These are phyloP conservation scores for Fusarium palustre DNA, from an alignment of 2,329 filamentous ascomycete species.

Conservation along the genomic window DNA sequence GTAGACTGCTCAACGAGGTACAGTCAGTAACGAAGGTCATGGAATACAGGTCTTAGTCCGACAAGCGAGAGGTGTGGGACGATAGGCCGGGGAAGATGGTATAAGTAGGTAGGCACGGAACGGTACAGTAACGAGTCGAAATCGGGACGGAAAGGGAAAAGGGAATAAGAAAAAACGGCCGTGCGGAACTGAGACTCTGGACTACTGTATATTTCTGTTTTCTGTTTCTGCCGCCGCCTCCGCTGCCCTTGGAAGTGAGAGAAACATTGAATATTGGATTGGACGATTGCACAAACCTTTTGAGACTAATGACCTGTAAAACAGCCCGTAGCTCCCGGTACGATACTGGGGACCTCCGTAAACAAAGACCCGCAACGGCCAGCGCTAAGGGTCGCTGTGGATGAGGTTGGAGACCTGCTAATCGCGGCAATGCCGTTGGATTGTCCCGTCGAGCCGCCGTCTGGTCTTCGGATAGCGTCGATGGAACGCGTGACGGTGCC, in stretches of 20 bases:
- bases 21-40: slow-evolving; percentile 32
- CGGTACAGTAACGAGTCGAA: not conserved
- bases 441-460: slow-evolving; percentile 40
- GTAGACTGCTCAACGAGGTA: slow-evolving; percentile 21
- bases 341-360: slow-evolving; percentile 34
- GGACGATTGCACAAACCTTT: slow-evolving; percentile 41
- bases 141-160: not conserved
- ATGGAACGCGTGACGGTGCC: slow-evolving; percentile 9
- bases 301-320: slow-evolving; percentile 35
- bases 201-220: not conserved
- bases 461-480: slow-evolving; percentile 31
- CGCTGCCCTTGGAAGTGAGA: slow-evolving; percentile 34
- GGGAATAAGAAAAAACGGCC: slow-evolving; percentile 24
- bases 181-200: slow-evolving; percentile 39
- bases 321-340: slow-evolving; percentile 46
- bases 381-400: slow-evolving; percentile 38
- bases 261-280: slow-evolving; percentile 46
- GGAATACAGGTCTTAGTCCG: slow-evolving; percentile 29
- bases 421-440: slow-evolving; percentile 47
- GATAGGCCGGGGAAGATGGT: slow-evolving; percentile 1
- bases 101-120: slow-evolving; percentile 5
- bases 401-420: slow-evolving; percentile 33
- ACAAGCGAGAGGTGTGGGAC: slow-evolving; percentile 34
- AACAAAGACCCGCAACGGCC: slow-evolving; percentile 42
- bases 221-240: slow-evolving; percentile 19